Evolutionary conservation across 2,329 filamentous ascomycete genomes (phyloP).

Genomic region (Penicillium sp.): DNA sequence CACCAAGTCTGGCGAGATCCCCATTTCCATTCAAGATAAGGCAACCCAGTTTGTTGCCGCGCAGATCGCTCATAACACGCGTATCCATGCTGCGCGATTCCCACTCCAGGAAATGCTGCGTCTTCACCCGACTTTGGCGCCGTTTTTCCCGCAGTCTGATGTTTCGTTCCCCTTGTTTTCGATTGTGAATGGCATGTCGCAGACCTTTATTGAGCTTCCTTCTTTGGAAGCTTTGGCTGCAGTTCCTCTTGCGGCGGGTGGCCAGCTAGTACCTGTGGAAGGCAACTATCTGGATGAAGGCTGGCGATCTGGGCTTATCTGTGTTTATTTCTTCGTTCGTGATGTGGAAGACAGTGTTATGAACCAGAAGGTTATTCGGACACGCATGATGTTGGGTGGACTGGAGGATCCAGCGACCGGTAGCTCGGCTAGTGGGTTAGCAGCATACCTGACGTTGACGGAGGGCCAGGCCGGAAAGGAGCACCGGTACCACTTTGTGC

Average conservation of each 20-base stretch:
- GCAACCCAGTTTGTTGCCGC: conserved; percentile 26
- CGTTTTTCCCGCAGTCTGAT: conserved; percentile 15
- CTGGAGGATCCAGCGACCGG: conserved; percentile 47
- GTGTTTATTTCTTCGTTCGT: conserved; percentile 34
- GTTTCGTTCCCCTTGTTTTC: conserved; percentile 34
- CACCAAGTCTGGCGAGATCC: conserved; percentile 60
- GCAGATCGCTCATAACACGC: conserved; percentile 38
- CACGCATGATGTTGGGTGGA: conserved; percentile 30
- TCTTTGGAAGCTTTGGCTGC: conserved; percentile 58
- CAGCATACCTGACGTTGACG: conserved; percentile 54
- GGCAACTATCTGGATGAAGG: conserved; percentile 32
- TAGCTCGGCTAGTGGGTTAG: conserved; percentile 60
- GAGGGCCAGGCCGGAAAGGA: conserved; percentile 30
- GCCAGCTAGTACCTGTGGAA: conserved; percentile 23
- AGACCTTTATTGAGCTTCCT: conserved; percentile 64
- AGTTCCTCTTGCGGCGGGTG: conserved; percentile 24
- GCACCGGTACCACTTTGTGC: conserved; percentile 55
- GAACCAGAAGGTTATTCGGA: conserved; percentile 32
- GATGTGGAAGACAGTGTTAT: conserved; percentile 62
- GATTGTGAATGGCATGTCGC: conserved; percentile 49
- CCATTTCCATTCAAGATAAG: conserved; percentile 36
- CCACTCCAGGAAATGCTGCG: conserved; percentile 24
- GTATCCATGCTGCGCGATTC: conserved; percentile 32
- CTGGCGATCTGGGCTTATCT: conserved; percentile 31
- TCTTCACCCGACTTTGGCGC: conserved; percentile 28